Base-by-base conservation (phyloP, 2,329 filamentous ascomycete genomes). In the Cladosporium sp. region DNA sequence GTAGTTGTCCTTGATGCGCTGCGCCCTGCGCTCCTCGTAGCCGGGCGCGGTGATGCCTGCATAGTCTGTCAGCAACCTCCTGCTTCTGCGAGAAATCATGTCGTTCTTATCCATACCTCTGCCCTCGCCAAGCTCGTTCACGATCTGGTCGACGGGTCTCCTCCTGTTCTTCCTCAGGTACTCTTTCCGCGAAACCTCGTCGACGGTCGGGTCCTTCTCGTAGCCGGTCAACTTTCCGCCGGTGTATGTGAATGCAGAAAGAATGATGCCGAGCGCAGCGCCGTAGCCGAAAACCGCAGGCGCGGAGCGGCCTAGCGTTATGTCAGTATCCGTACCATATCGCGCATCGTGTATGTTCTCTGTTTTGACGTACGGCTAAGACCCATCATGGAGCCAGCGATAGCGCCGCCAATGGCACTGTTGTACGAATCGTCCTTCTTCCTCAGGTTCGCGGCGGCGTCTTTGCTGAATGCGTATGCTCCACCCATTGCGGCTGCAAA, bases 1-100 rank as follows among this genome's bases (percentile, higher is more conserved):
- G 66, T 95, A 95, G 71, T 84, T 88, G 72, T 89, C 85, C 80
- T 88, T 85, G 70, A 96, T 79, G 63, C 88, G 81, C 74, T 90
- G 78, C 60, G 83, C 82, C 70, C 91, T 84, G 70, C 91, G 80
- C 77, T 95, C 88, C 62, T 88, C 86, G 68, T 93, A 95, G 48
- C 89, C 89, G 13, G 87, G 84, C 38, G 81, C 86, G 61, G 85
- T 79, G 63, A 95, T 89, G 52, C 87, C 90, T 95, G 61, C 14
- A 7, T 2, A 16, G 2, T 13, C 18, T 35, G 53, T 61, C 49
- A 60, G 55, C 28, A 46, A 8, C 4, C 41, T 31, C 22, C 28
- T 11, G 14, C 4, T 37, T 40, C 4, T 38, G 10, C n/a, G 11
- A n/a, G 35, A n/a, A 38, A n/a, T n/a, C 16, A n/a, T 16, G 4